Evolutionary conservation across 225 moss, liverwort and hornwort genomes (phyloP).

Genomic region (Sphagnum tenellum): DNA sequence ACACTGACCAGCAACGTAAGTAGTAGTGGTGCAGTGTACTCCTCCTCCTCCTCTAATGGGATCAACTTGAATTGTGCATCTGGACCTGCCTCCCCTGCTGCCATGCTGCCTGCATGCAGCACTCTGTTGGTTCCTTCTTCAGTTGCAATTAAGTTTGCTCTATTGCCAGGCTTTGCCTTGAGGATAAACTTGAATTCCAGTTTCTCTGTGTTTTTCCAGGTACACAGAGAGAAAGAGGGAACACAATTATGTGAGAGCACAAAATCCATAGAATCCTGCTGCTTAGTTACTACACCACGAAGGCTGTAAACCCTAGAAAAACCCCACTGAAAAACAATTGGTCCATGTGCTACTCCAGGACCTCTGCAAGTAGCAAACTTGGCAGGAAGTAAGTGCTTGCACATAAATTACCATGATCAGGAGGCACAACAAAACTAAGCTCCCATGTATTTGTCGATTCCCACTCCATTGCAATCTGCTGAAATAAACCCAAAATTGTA

Average conservation of each 20-base stretch:
- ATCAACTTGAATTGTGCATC: conserved; percentile 45
- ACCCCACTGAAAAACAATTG: too few relatives aligned
- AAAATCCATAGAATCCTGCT: not conserved
- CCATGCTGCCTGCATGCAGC: conserved; percentile 55
- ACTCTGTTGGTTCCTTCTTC: conserved; percentile 71
- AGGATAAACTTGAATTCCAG: conserved; percentile 77
- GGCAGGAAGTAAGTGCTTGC: too few relatives aligned
- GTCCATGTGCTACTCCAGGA: too few relatives aligned
- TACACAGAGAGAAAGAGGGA: too few relatives aligned
- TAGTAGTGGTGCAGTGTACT: conserved; percentile 16
- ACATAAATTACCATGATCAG: conserved; percentile 43
- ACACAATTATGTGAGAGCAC: not conserved
- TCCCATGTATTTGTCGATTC: conserved; percentile 69
- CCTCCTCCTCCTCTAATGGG: conserved; percentile 28
- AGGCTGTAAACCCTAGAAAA: too few relatives aligned
- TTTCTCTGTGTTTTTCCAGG: conserved; percentile 23
- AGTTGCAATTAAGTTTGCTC: conserved; percentile 31
- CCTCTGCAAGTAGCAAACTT: too few relatives aligned
- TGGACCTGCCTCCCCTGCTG: conserved; percentile 55
- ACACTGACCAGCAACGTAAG: conserved; percentile 67
- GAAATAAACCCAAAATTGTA: not conserved
- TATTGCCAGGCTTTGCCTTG: conserved; percentile 49
- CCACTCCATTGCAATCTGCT: conserved; percentile 79
- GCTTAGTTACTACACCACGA: too few relatives aligned
- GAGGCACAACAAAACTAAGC: conserved; percentile 72